phyloP scores from a whole-genome alignment of 1,284 basidiomycete genomes.

The Dichomitus squalens region DNA sequence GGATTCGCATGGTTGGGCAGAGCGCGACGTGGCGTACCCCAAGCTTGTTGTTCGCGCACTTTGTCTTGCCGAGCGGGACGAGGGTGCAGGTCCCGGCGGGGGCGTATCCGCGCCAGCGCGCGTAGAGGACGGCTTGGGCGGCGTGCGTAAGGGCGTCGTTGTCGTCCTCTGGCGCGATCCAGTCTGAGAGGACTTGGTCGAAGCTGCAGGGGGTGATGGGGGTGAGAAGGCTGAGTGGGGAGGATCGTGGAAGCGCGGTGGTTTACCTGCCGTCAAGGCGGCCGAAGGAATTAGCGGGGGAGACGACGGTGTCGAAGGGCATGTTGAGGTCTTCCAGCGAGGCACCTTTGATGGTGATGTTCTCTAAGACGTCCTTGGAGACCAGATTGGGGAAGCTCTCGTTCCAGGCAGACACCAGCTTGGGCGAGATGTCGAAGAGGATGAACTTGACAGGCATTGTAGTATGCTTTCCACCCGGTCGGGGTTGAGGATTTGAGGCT shows the following conservation, averaged over 20 bases:
- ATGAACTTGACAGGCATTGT: conserved; percentile 2
- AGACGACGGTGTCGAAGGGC: conserved; percentile 30
- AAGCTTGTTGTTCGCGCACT: conserved; percentile 18
- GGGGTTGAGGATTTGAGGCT: too few relatives aligned
- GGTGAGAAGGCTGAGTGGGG: background rate
- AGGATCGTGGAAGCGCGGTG: background rate
- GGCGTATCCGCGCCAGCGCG: conserved; percentile 28
- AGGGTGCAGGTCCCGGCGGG: conserved; percentile 31
- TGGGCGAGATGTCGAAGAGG: background rate
- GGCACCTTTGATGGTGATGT: conserved; percentile 3
- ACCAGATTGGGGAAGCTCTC: conserved; percentile 2
- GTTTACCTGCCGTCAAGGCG: conserved; percentile 27
- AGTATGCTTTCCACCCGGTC: too few relatives aligned
- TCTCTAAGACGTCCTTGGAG: background rate
- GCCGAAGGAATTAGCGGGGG: conserved; percentile 30
- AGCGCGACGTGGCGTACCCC: conserved; percentile 23
- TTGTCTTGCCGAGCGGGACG: conserved; percentile 22
- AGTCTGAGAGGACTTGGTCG: conserved; percentile 24
- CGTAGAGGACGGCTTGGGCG: conserved; percentile 26
- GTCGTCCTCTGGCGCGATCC: conserved; percentile 16
- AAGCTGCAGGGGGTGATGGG: conserved; percentile 6
- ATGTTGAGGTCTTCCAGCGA: background rate
- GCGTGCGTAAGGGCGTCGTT: conserved; percentile 20
- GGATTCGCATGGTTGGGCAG: conserved; percentile 32
- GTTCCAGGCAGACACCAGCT: conserved; percentile 8